phyloP scores from a whole-genome alignment of 2,329 filamentous ascomycete genomes.

The Colletotrichum truncatum region DNA sequence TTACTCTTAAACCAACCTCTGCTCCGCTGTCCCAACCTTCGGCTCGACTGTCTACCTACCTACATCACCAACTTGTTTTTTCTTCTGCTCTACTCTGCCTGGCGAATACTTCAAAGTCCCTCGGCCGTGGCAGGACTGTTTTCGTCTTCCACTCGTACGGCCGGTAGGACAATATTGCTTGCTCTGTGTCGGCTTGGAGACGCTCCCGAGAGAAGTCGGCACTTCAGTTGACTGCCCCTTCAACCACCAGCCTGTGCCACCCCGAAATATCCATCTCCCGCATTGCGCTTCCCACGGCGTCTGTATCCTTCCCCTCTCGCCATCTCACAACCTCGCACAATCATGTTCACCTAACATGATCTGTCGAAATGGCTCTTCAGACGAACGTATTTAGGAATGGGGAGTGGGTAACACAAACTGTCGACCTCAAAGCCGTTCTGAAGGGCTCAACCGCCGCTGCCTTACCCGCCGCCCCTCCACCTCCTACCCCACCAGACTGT shows the following conservation, averaged over 20 bases:
- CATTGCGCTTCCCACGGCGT: background rate
- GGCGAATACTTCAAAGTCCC: background rate
- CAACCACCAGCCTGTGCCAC: background rate
- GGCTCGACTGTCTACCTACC: background rate
- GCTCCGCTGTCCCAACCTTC: constrained; percentile 12
- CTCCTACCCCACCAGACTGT: constrained; percentile 58
- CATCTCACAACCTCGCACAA: background rate
- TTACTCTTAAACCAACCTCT: constrained; percentile 22
- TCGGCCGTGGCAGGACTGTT: background rate
- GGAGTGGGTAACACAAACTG: constrained; percentile 64
- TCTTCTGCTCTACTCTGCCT: background rate
- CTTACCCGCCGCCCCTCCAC: constrained; percentile 38
- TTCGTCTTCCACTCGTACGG: constrained; percentile 9
- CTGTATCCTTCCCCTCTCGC: background rate
- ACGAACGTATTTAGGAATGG: constrained; percentile 63
- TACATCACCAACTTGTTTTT: background rate
- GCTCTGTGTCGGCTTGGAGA: background rate
- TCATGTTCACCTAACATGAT: constrained; percentile 18
- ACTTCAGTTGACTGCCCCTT: background rate
- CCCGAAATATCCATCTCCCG: background rate
- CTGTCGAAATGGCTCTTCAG: constrained; percentile 49
- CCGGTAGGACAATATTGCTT: background rate
- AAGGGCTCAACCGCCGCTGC: constrained; percentile 43
- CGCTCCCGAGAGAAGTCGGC: background rate
- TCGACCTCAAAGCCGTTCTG: constrained; percentile 53